Evolutionary conservation across 2,329 filamentous ascomycete species (phyloP), one percentile per base, ranked within the genome.

Genomic region (Chaetomium olivaceum): DNA sequence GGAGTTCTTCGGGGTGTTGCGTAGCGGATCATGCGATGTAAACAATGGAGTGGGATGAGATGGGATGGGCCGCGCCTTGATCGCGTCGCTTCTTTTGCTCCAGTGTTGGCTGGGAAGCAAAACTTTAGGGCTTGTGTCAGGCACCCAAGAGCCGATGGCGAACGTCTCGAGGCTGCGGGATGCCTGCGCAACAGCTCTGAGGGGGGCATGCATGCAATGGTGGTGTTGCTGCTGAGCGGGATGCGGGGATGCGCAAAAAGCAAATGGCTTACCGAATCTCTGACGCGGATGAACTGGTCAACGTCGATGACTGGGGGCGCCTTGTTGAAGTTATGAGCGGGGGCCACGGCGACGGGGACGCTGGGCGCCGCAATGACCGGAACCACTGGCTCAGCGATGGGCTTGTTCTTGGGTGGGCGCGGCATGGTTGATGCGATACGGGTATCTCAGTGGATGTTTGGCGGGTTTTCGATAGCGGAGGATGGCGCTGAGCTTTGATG

Each of bases 241-340:
- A 23, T 29, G 63, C 54, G 54, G 54, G 54, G 54, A 56, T 33
- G 19, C 31, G 39, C 39, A 43, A 62, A 58, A 59, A 66, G n/a
- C 29, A 43, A 64, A 65, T 52, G 59, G 80, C 91, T 85, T 88
- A 96, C 92, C 76, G 87, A 89, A 76, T 96, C 92, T 74, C 92
- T 87, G 58, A 93, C 92, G 75, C 89, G 85, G 67, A 91, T 85
- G 76, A 94, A 94, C 77, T 91, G 89, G 65, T 92, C 89, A 64
- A 90, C 83, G 68, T 92, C 87, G 70, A 91, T 86, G 51, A 81
- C 78, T 72, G 81, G 77, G 73, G 63, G 75, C 36, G 75, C 75
- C 66, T 62, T 66, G 66, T 64, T 67, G 51, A 68, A 55, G 31
- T 29, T 33, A 46, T 67, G 66, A 1, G 61, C 36, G 19, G 60